Conservation (phyloP, 768 basidiomycete species). For the Pulveroboletus sp. region DNA sequence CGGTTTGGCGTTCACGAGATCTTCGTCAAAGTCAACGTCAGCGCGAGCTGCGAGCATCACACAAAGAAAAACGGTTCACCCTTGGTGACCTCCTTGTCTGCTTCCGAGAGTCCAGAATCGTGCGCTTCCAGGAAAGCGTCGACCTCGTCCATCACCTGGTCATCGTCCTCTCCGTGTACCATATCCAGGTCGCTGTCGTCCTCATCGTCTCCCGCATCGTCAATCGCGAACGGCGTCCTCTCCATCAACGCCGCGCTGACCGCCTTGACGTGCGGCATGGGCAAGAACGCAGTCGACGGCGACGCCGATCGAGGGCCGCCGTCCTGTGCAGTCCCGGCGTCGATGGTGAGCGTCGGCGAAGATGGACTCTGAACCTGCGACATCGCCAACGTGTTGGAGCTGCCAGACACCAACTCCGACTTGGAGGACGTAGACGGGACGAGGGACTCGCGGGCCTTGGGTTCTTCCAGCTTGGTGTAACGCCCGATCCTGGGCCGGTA, state of each 20-base stretch:
- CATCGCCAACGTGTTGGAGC: constrained; percentile 26
- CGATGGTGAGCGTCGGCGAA: constrained; percentile 50
- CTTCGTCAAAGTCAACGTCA: constrained; percentile 29
- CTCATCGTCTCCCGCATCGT: constrained; percentile 73
- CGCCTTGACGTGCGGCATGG: constrained; percentile 65
- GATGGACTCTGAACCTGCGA: constrained; percentile 37
- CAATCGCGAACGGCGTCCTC: constrained; percentile 94
- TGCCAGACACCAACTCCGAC: constrained; percentile 42
- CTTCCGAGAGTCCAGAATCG: constrained; percentile 78
- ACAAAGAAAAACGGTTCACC: too few relatives aligned
- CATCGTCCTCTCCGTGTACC: constrained; percentile 58
- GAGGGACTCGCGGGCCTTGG: constrained; percentile 82
- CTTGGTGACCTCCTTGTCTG: constrained; percentile 72
- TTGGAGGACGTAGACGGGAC: constrained; percentile 60
- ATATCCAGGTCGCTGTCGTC: constrained; percentile 57
- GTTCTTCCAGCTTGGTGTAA: constrained; percentile 78
- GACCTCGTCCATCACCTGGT: constrained; percentile 89
- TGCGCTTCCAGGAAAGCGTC: constrained; percentile 95
- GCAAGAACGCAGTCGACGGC: constrained; percentile 37
- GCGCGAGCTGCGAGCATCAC: neutral
- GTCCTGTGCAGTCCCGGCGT: constrained; percentile 31
- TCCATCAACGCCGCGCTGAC: constrained; percentile 86
- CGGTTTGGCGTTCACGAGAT: constrained; percentile 58
- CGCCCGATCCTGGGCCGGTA: constrained; percentile 84
- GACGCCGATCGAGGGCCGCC: constrained; percentile 17